A percentile compares a stretch with the other conserved stretches of the same genome.
These are phyloP conservation scores for Posidonia australis DNA, from an alignment of 106 monocot genomes.

Conservation along the genomic window DNA sequence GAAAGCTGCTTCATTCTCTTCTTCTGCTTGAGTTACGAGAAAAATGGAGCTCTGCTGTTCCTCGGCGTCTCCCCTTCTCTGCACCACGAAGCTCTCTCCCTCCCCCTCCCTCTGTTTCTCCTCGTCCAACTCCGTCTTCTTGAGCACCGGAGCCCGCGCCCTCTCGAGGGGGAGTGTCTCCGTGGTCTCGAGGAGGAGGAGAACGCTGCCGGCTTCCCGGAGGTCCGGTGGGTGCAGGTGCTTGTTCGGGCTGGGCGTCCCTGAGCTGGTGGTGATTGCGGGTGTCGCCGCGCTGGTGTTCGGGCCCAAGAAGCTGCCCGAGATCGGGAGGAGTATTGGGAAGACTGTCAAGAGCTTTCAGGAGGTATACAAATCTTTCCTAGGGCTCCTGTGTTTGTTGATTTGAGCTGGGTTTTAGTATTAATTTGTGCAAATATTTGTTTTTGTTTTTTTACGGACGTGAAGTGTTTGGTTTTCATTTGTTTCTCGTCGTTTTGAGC, in stretches of 20 bases:
- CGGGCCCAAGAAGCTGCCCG: constrained; percentile 88
- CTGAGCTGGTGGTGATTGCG: constrained; percentile 92
- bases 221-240: constrained; percentile 26
- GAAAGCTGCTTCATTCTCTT: neutral
- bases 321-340: constrained; percentile 76
- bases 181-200: constrained; percentile 5
- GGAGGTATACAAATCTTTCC: constrained; percentile 31
- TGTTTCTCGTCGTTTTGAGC: too few relatives aligned
- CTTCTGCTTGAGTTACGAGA: neutral
- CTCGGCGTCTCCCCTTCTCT: constrained; percentile 4
- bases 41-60: constrained; percentile 17
- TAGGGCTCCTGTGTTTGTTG: too few relatives aligned
- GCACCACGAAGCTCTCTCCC: neutral
- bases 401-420: too few relatives aligned
- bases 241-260: constrained; percentile 87
- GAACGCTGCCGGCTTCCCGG: neutral
- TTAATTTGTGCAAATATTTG: too few relatives aligned
- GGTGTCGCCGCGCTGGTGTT: constrained; percentile 87
- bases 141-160: neutral
- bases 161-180: neutral
- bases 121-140: constrained; percentile 17
- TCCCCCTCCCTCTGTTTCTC: constrained; percentile 9
- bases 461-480: too few relatives aligned
- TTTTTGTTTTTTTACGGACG: too few relatives aligned
- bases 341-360: constrained; percentile 97